A percentile compares a stretch with the other conserved stretches of the same genome.
phyloP scores from a whole-genome alignment of 2,329 filamentous ascomycete genomes.

The Cordyceps cateniannulata region DNA sequence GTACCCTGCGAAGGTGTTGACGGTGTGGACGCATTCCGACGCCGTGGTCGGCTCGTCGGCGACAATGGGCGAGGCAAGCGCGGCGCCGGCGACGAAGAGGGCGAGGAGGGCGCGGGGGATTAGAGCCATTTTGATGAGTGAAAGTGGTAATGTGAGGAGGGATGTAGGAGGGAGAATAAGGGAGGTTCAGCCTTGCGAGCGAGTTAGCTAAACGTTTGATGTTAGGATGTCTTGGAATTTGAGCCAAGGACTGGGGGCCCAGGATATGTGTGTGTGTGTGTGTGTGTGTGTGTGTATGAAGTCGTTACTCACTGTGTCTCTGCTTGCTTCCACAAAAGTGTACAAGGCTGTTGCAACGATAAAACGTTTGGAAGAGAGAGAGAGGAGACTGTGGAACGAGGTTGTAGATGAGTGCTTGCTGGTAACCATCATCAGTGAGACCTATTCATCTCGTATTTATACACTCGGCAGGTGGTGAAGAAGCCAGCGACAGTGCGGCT shows the following conservation, averaged over 20 bases:
- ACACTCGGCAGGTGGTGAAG: background rate
- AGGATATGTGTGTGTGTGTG: too few species aligned
- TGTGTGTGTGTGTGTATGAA: too few species aligned
- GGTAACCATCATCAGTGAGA: background rate
- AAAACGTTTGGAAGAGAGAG: too few species aligned
- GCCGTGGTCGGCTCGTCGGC: too few species aligned
- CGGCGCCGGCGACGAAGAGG: background rate
- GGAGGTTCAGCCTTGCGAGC: too few species aligned
- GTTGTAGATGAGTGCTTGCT: background rate
- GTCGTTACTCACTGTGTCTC: too few species aligned
- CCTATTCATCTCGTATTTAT: background rate
- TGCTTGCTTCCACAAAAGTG: too few species aligned
- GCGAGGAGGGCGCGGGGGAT: background rate
- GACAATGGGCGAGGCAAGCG: background rate
- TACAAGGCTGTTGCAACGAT: too few species aligned
- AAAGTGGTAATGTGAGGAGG: background rate
- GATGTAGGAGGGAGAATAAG: background rate
- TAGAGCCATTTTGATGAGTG: background rate
- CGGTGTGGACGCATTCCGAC: slow-evolving; percentile 14
- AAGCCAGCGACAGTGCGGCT: background rate
- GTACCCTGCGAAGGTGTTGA: slow-evolving; percentile 2
- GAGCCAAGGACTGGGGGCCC: too few species aligned
- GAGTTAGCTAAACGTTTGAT: too few species aligned
- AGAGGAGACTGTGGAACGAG: too few species aligned
- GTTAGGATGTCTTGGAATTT: too few species aligned